A percentile compares a stretch with the other conserved stretches of the same genome.
phyloP scores from a whole-genome alignment of 2,329 filamentous ascomycete species.

The Fusarium chaquense region DNA sequence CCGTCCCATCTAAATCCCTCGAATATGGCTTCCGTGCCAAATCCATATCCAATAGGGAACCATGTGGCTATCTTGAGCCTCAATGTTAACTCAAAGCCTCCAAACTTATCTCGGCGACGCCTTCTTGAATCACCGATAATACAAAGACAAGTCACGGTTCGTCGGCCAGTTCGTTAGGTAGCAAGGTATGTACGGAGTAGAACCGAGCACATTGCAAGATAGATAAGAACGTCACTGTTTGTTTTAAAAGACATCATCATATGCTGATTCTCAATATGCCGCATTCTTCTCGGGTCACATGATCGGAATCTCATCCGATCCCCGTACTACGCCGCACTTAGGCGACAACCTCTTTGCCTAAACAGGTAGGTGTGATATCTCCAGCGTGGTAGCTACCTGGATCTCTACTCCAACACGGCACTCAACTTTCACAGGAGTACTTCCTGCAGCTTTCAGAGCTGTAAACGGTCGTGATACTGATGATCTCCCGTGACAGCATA shows the following conservation, averaged over 20 bases:
- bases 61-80: slow-evolving; percentile 8
- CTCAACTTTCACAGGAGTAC: neutral
- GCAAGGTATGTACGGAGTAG: neutral
- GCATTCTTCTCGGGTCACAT: slow-evolving; percentile 3
- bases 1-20: neutral
- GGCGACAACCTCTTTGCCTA: neutral
- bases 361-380: slow-evolving; percentile 20
- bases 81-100: slow-evolving; percentile 1
- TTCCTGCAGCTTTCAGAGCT: slow-evolving; percentile 52
- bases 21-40: neutral
- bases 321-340: slow-evolving; percentile 7
- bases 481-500: slow-evolving; percentile 72
- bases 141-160: neutral
- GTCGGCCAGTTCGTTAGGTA: neutral
- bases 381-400: neutral
- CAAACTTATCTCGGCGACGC: neutral
- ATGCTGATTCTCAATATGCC: neutral
- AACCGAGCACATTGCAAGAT: neutral
- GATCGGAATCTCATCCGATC: slow-evolving; percentile 22
- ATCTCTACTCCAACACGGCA: neutral
- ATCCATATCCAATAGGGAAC: neutral
- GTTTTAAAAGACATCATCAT: neutral
- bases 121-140: neutral
- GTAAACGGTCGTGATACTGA: slow-evolving; percentile 72
- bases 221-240: neutral